Evolutionary conservation across 2,329 filamentous ascomycete species (phyloP).

Genomic region (Colletotrichum ledebouriae): DNA sequence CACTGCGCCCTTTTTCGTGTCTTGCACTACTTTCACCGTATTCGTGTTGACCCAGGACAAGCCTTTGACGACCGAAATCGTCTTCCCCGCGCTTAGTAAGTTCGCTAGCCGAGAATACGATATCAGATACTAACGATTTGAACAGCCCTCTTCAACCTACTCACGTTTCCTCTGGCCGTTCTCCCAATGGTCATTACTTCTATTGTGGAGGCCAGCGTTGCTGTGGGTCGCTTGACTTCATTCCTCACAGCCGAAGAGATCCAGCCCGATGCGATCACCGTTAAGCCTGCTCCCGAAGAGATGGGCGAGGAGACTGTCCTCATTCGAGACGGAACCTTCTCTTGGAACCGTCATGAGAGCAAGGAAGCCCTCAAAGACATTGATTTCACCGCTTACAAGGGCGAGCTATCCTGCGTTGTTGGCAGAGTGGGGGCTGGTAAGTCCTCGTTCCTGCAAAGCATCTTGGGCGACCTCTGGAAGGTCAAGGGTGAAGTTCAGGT

Average conservation of each 20-base stretch:
- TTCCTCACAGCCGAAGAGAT: conserved; percentile 92
- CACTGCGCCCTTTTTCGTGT: conserved; percentile 96
- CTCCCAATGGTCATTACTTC: conserved; percentile 98
- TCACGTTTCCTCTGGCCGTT: conserved; percentile 94
- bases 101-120: not conserved
- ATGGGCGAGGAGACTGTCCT: conserved; percentile 87
- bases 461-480: conserved; percentile 95
- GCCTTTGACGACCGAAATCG: conserved; percentile 91
- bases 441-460: conserved; percentile 88
- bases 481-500: conserved; percentile 85
- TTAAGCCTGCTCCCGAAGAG: conserved; percentile 78
- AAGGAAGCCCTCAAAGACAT: conserved; percentile 83
- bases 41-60: conserved; percentile 87
- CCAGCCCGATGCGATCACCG: conserved; percentile 83
- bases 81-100: conserved; percentile 83
- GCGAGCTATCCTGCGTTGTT: conserved; percentile 92
- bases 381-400: conserved; percentile 89
- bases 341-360: conserved; percentile 89
- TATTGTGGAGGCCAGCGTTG: conserved; percentile 95
- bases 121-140: conserved; percentile 4
- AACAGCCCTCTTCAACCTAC: conserved; percentile 88
- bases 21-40: conserved; percentile 94
- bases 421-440: conserved; percentile 96
- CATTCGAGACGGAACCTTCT: conserved; percentile 88
- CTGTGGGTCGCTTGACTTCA: conserved; percentile 84